Percentiles rank a stretch among this genome's conserved stretches.
phyloP scores from a whole-genome alignment of 352 stramenopile species.

The Phytophthora uliginosa region DNA sequence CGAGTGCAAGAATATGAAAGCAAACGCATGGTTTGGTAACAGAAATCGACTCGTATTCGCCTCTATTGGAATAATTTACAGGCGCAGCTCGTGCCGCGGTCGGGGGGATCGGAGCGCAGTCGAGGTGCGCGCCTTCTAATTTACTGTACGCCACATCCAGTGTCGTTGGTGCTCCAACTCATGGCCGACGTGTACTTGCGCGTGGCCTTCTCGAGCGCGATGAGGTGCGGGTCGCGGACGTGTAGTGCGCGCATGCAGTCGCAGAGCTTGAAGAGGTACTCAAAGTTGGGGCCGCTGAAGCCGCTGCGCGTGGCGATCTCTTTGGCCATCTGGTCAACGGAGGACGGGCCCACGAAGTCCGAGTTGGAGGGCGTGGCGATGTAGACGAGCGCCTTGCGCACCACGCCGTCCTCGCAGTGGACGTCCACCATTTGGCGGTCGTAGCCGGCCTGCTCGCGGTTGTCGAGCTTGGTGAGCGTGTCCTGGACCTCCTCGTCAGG shows the following conservation, averaged over 20 bases:
- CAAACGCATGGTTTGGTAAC: conserved; percentile 11
- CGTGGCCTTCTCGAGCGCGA: conserved; percentile 75
- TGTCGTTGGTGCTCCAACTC: conserved; percentile 48
- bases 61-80: conserved; percentile 63
- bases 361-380: conserved; percentile 87
- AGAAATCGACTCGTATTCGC: conserved; percentile 36
- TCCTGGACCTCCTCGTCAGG: conserved; percentile 78
- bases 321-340: conserved; percentile 81
- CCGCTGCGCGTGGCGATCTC: conserved; percentile 80
- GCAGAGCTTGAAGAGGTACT: conserved; percentile 89
- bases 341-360: conserved; percentile 83
- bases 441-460: conserved; percentile 89
- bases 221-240: conserved; percentile 80
- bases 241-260: conserved; percentile 83
- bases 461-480: conserved; percentile 86
- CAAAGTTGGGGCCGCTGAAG: conserved; percentile 83
- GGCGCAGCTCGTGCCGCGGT: conserved; percentile 20
- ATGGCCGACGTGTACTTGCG: conserved; percentile 64
- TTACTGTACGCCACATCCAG: conserved; percentile 65
- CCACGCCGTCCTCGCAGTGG: conserved; percentile 73
- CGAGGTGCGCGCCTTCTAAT: conserved; percentile 32
- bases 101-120: conserved; percentile 12
- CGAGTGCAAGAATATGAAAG: background rate
- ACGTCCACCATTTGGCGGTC: conserved; percentile 83
- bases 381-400: conserved; percentile 84